These are phyloP conservation scores for Trichothecium roseum DNA, from an alignment of 2,329 filamentous ascomycete species.

Conservation along the genomic window DNA sequence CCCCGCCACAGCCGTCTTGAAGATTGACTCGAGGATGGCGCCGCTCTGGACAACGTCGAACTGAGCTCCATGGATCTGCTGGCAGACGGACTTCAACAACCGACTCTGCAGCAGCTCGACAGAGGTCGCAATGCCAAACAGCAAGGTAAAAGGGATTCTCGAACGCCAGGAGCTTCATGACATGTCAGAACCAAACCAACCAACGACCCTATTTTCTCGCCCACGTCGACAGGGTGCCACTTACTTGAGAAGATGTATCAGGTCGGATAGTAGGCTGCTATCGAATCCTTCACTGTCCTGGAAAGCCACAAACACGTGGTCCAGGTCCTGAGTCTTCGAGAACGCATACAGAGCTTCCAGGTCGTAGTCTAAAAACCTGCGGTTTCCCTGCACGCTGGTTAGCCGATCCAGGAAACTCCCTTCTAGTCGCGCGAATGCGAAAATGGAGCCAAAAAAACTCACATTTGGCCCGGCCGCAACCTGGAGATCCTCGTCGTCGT, in stretches of 20 bases:
- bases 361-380: constrained; percentile 67
- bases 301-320: constrained; percentile 60
- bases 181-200: constrained; percentile 18
- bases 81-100: constrained; percentile 57
- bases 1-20: constrained; percentile 53
- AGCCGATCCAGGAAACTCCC: constrained; percentile 7
- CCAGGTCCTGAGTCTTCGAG: constrained; percentile 38
- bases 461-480: constrained; percentile 36
- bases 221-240: constrained; percentile 11
- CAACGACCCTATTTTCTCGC: not conserved
- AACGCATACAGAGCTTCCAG: constrained; percentile 58
- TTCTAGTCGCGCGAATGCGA: no score
- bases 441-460: constrained; percentile 13
- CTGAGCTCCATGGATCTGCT: constrained; percentile 56
- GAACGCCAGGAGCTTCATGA: constrained; percentile 50
- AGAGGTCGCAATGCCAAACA: constrained; percentile 75
- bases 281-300: constrained; percentile 81
- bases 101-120: constrained; percentile 70
- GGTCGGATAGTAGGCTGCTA: constrained; percentile 56
- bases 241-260: constrained; percentile 59
- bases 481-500: constrained; percentile 42
- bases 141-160: constrained; percentile 64
- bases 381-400: constrained; percentile 10
- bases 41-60: constrained; percentile 69
- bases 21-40: constrained; percentile 62